Evolutionary conservation across 2,329 filamentous ascomycete species (phyloP).

Genomic region (Aspergillus piperis): DNA sequence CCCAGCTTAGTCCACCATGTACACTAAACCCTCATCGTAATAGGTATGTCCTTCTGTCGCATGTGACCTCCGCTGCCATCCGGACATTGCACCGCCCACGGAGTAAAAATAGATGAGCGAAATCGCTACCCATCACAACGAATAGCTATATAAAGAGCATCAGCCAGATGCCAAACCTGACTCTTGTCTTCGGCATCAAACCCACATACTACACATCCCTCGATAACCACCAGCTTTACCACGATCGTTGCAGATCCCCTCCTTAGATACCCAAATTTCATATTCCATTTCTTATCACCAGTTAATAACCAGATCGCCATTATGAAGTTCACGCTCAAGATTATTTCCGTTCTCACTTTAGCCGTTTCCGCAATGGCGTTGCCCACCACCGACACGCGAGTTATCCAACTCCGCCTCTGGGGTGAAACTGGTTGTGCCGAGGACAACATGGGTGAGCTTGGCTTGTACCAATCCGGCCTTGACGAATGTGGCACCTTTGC

Average conservation of each 20-base stretch:
- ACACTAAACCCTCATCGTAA: too few relatives aligned
- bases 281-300: neutral
- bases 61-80: neutral
- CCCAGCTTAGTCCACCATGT: neutral
- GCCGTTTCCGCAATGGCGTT: slow-evolving; percentile 12
- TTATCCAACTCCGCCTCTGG: slow-evolving; percentile 20
- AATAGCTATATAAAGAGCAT: neutral
- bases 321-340: slow-evolving; percentile 8
- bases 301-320: neutral
- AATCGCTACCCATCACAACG: too few relatives aligned
- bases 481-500: slow-evolving; percentile 17
- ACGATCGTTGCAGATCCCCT: neutral
- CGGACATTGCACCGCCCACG: neutral
- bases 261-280: too few relatives aligned
- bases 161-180: neutral
- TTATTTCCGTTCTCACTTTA: slow-evolving; percentile 10
- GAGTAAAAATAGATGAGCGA: neutral
- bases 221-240: neutral
- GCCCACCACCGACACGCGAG: slow-evolving; percentile 14
- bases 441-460: slow-evolving; percentile 21
- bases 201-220: neutral
- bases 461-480: slow-evolving; percentile 18
- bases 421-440: slow-evolving; percentile 18
- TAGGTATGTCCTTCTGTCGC: neutral
- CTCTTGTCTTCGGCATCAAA: too few relatives aligned